These are phyloP conservation scores for Dalbergia oliveri DNA, from an alignment of 306 rosid genomes.

Conservation along the genomic window DNA sequence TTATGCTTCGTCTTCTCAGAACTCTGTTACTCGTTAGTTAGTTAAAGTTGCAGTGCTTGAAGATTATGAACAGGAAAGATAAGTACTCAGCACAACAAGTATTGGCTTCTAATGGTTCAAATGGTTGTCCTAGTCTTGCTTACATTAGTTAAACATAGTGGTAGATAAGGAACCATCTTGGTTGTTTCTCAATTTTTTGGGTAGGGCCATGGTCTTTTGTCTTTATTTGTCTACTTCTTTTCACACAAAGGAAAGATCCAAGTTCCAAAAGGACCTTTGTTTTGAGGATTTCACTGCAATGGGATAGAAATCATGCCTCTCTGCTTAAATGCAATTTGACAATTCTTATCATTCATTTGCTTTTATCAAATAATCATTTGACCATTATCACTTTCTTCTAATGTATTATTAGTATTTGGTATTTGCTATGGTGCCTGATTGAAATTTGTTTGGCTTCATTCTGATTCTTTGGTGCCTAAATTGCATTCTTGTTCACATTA, in stretches of 20 bases:
- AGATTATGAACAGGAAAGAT: neutral
- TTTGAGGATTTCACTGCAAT: neutral
- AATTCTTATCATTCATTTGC: too few species aligned
- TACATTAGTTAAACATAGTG: neutral
- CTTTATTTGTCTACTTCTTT: conserved; percentile 40
- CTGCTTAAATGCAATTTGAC: neutral
- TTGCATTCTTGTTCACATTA: too few species aligned
- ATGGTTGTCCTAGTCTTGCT: neutral
- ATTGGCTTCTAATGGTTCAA: neutral
- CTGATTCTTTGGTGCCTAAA: too few species aligned
- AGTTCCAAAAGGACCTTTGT: neutral
- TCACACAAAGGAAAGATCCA: conserved; percentile 29
- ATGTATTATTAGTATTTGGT: too few species aligned
- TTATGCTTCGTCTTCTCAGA: conserved; percentile 38
- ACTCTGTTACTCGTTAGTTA: conserved; percentile 21
- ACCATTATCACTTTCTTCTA: too few species aligned
- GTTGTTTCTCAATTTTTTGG: neutral
- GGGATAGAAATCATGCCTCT: too few species aligned
- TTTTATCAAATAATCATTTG: too few species aligned
- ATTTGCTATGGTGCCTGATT: too few species aligned
- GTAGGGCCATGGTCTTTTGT: conserved; percentile 39
- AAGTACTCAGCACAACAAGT: neutral
- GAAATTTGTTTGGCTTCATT: too few species aligned
- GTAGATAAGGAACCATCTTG: conserved; percentile 33
- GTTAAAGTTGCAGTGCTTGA: neutral